phyloP scores from a whole-genome alignment of 169 alveolate species.

The Plasmodium inui region DNA sequence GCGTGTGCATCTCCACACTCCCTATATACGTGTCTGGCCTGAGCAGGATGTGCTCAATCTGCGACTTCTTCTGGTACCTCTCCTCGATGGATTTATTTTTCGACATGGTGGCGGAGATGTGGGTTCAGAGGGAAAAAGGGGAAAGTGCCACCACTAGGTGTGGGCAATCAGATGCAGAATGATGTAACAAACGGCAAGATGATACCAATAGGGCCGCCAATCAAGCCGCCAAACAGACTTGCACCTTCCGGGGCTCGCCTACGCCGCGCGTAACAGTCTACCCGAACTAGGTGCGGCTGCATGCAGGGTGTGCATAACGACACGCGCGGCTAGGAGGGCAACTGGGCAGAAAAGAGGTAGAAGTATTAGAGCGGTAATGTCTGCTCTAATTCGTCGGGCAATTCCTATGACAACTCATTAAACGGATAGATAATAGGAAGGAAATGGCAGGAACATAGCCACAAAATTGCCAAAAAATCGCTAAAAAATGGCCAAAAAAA shows the following conservation, averaged over 20 bases:
- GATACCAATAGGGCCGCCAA: not conserved
- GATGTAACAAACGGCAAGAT: not conserved
- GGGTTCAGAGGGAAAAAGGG: not conserved
- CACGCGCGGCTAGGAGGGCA: not conserved
- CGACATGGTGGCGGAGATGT: constrained; percentile 48
- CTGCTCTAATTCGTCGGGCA: too few species aligned
- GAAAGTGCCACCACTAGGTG: not conserved
- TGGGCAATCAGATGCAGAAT: too few species aligned
- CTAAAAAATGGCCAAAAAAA: too few species aligned
- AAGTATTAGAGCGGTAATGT: too few species aligned
- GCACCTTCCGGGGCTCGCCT: not conserved
- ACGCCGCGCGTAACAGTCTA: not conserved
- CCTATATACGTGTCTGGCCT: constrained; percentile 99
- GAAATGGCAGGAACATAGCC: too few species aligned
- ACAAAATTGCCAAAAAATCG: too few species aligned
- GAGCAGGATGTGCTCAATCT: constrained; percentile 97
- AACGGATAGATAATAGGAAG: too few species aligned
- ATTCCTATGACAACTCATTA: too few species aligned
- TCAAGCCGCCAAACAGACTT: too few species aligned
- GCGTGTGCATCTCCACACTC: constrained; percentile 92
- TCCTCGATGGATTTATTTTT: constrained; percentile 94
- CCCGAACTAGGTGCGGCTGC: not conserved
- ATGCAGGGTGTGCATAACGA: not conserved
- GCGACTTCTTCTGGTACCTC: constrained; percentile 97
- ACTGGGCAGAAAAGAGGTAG: not conserved